Evolutionary conservation across 1,284 basidiomycete species (phyloP).

Genomic region (Sphaerobolus stellatus): DNA sequence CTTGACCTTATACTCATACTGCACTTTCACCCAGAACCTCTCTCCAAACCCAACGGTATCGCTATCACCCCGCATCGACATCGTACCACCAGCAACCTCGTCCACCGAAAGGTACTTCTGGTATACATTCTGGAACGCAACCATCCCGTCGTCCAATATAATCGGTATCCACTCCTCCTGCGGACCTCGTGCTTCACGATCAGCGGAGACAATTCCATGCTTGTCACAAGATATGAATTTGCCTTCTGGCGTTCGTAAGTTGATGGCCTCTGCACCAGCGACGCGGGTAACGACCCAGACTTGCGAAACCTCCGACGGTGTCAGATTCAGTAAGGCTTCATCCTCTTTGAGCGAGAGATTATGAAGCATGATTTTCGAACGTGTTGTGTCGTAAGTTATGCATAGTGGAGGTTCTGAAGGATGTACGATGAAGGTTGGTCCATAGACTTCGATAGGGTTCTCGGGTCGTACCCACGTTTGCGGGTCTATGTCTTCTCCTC

Average conservation of each 20-base stretch:
- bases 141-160: constrained; percentile 73
- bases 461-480: constrained; percentile 81
- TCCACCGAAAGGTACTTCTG: constrained; percentile 82
- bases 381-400: constrained; percentile 75
- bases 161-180: constrained; percentile 87
- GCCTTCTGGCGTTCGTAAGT: constrained; percentile 79
- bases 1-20: constrained; percentile 87
- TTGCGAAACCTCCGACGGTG: constrained; percentile 77
- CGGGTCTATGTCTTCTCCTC: constrained; percentile 60
- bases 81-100: constrained; percentile 76
- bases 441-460: constrained; percentile 69
- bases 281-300: constrained; percentile 86
- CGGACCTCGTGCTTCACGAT: constrained; percentile 79
- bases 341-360: constrained; percentile 41
- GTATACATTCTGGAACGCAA: constrained; percentile 81
- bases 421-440: constrained; percentile 79
- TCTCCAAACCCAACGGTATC: constrained; percentile 80
- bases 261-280: constrained; percentile 76
- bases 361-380: constrained; percentile 62
- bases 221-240: constrained; percentile 85
- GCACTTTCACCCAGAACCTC: constrained; percentile 85
- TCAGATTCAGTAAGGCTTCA: constrained; percentile 53
- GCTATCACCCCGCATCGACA: constrained; percentile 79
- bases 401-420: constrained; percentile 75
- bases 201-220: constrained; percentile 77